Evolutionary conservation across 2,329 filamentous ascomycete species (phyloP).

Genomic region (Fusarium tupiense): DNA sequence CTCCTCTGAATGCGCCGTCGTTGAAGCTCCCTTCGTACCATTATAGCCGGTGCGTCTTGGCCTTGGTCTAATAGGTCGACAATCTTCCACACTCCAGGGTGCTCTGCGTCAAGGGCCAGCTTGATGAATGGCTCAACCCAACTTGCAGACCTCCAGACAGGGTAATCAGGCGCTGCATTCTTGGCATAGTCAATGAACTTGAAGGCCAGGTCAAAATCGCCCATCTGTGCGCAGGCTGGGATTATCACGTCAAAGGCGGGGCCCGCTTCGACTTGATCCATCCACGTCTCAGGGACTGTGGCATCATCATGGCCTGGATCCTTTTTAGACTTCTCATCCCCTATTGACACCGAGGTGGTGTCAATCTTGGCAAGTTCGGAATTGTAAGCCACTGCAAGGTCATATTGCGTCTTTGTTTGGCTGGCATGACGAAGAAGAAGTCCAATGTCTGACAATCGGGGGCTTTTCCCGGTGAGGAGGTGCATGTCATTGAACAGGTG

Average conservation of each 20-base stretch:
- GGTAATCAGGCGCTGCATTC: background rate
- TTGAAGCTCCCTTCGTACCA: conserved; percentile 41
- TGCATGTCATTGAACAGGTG: conserved; percentile 46
- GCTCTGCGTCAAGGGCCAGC: conserved; percentile 42
- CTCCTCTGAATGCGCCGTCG: conserved; percentile 37
- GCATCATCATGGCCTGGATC: background rate
- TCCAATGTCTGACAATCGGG: conserved; percentile 42
- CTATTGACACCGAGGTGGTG: background rate
- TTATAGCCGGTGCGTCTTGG: conserved; percentile 30
- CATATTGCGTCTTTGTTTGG: conserved; percentile 36
- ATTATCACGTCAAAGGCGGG: conserved; percentile 43
- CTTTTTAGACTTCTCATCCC: background rate
- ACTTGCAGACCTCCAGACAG: conserved; percentile 16
- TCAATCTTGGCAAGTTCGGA: conserved; percentile 28
- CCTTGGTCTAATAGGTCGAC: conserved; percentile 43
- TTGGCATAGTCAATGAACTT: conserved; percentile 39
- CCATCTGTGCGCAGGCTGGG: conserved; percentile 41
- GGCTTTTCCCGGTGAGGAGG: conserved; percentile 43
- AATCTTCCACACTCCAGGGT: conserved; percentile 47
- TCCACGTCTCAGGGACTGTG: conserved; percentile 3
- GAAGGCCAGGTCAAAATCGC: conserved; percentile 49
- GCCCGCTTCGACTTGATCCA: conserved; percentile 16
- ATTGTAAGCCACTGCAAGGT: conserved; percentile 46
- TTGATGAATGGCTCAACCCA: conserved; percentile 46
- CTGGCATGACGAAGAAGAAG: conserved; percentile 46